Evolutionary conservation across 495 filamentous ascomycete genomes (phyloP), one percentile per base, ranked within the genome.

Genomic region (Xylaria cubensis): DNA sequence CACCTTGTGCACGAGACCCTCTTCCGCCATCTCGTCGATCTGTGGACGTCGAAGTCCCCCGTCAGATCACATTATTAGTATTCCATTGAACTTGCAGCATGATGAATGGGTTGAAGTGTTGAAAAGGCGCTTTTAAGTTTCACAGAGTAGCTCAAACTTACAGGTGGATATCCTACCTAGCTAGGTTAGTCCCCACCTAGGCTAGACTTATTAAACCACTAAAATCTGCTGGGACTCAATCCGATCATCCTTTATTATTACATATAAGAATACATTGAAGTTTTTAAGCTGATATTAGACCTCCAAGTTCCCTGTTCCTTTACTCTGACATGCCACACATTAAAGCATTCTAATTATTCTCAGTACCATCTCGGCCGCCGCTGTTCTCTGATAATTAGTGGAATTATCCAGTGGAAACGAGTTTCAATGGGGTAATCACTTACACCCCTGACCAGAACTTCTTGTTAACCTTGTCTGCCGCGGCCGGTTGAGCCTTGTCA

Each of bases 1-100:
- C 66, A 94, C 85, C 79, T 90, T 88, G 29, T 88, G 84, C 66
- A 89, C 81, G 58, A 95, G 83, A 53, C 78, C 79, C 77, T 82
- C 80, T 73, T 89, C 82, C 79, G 90, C 90, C 92, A 93, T 93
- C 75, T 78, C 73, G 67, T 76, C 55, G 66, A 29, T 73, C 69
- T 71, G 39, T 55, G 44, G 19, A 64, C 46, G 46, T 53, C 19
- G 71, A 62, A 39, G 44, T 13, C 17, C 42, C 42, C 70, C 70
- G 58, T 63, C 13, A 5, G 46, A 29, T 63, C 71, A 68, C 65
- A 64, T 73, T 42, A 55, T 9, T 53, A 7, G 6, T 39, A n/a
- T 21, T 32, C n/a, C 7, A 10, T 34, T 55, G 19, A 36, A 12
- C 19, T 19, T 44, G 8, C 19, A 13, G 19, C 9, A 39, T 51